These are phyloP conservation scores for Delitschia confertaspora DNA, from an alignment of 495 filamentous ascomycete genomes.

Conservation along the genomic window DNA sequence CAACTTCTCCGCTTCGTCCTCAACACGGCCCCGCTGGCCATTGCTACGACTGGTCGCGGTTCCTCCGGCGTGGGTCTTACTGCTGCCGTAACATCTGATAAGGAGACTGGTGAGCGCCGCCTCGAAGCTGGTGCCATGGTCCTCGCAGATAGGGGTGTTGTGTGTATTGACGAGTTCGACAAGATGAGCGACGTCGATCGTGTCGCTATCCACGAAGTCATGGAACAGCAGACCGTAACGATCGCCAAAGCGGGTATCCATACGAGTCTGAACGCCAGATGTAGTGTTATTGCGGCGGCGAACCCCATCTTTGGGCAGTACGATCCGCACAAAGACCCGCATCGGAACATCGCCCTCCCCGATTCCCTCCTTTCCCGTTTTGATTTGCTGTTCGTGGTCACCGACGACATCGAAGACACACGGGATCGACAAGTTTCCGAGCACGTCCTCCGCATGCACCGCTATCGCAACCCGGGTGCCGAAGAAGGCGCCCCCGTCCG, in stretches of 20 bases:
- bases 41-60: constrained; percentile 93
- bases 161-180: constrained; percentile 99
- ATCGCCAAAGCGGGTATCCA: constrained; percentile 99
- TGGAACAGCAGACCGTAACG: constrained; percentile 99
- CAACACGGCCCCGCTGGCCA: constrained; percentile 93
- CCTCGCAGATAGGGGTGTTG: constrained; percentile 89
- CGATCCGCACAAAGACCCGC: constrained; percentile 95
- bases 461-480: constrained; percentile 85
- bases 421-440: constrained; percentile 88
- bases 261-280: constrained; percentile 92
- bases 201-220: constrained; percentile 99
- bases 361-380: constrained; percentile 98
- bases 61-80: constrained; percentile 98
- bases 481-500: constrained; percentile 95
- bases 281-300: constrained; percentile 91
- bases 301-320: constrained; percentile 99
- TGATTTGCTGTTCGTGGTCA: constrained; percentile 95
- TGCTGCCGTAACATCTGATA: constrained; percentile 90
- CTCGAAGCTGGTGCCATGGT: constrained; percentile 99
- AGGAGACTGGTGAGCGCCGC: constrained; percentile 92
- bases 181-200: constrained; percentile 99
- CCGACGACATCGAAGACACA: constrained; percentile 92
- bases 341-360: constrained; percentile 95
- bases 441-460: constrained; percentile 95
- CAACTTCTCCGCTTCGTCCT: constrained; percentile 95